A percentile compares a stretch with the other conserved stretches of the same genome.
Evolutionary conservation across 192 early-diverging fungal species (phyloP).

Genomic region (Haplosporangium gracile): DNA sequence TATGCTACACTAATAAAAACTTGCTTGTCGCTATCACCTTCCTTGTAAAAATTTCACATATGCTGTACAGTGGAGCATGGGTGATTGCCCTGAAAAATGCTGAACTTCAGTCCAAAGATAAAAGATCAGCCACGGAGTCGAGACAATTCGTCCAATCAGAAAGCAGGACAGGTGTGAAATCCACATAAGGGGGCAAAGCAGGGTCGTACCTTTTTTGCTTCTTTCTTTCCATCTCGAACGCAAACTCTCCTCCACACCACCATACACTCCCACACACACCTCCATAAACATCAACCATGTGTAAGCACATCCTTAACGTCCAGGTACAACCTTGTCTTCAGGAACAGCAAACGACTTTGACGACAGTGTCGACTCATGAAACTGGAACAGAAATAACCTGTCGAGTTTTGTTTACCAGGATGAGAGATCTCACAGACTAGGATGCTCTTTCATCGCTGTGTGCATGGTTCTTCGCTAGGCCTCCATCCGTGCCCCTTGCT

Average conservation of each 20-base stretch:
- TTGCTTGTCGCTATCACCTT: too few species aligned
- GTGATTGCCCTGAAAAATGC: too few species aligned
- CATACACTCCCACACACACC: background rate
- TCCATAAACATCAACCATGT: slow-evolving; percentile 66
- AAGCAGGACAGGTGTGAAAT: background rate
- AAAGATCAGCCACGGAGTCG: background rate
- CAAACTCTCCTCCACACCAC: background rate
- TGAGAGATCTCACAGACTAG: background rate
- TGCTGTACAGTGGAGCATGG: too few species aligned
- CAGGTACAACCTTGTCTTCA: slow-evolving; percentile 70
- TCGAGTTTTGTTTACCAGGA: background rate
- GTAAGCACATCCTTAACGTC: slow-evolving; percentile 98
- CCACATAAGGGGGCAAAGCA: background rate
- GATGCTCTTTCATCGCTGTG: background rate
- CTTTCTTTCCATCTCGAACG: background rate
- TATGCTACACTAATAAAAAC: background rate
- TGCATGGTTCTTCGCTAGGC: slow-evolving; percentile 65
- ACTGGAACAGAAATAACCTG: background rate
- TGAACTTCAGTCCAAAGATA: background rate
- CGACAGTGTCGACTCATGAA: too few species aligned
- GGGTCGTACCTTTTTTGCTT: background rate
- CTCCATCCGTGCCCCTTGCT: slow-evolving; percentile 92
- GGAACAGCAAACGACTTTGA: too few species aligned
- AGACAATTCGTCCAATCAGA: background rate
- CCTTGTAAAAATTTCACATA: too few species aligned